These are phyloP conservation scores for Ammopiptanthus mongolicus DNA, from an alignment of 306 rosid genomes.

Conservation along the genomic window DNA sequence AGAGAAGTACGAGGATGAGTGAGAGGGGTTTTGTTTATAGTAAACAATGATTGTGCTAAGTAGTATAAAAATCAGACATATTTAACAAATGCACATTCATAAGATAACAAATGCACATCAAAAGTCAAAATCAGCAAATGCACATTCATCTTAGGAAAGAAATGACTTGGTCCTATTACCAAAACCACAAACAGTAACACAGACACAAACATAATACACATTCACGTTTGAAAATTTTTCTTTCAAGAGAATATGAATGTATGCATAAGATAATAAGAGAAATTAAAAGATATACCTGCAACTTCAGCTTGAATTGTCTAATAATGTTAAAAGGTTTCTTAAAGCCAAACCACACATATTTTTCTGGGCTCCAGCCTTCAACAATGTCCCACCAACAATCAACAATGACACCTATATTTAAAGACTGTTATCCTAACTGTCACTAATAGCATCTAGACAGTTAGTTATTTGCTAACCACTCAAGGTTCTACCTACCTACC, in stretches of 20 bases:
- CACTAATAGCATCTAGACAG: too few species aligned
- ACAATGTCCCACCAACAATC: conserved; percentile 99
- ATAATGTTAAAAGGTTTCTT: conserved; percentile 73
- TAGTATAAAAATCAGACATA: neutral
- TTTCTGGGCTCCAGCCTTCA: conserved; percentile 87
- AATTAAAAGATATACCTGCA: conserved; percentile 58
- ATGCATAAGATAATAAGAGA: conserved; percentile 2
- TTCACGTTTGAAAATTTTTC: neutral
- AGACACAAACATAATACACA: neutral
- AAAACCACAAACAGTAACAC: neutral
- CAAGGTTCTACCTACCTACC: too few species aligned
- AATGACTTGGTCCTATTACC: neutral
- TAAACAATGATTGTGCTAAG: too few species aligned
- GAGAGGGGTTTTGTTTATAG: too few species aligned
- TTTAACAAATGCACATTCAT: too few species aligned
- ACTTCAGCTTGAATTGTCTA: conserved; percentile 71
- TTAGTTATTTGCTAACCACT: too few species aligned
- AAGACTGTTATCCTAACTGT: too few species aligned
- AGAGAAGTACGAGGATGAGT: too few species aligned
- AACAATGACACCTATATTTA: conserved; percentile 69
- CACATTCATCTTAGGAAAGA: neutral
- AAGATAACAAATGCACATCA: too few species aligned
- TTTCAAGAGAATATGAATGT: neutral
- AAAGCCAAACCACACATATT: conserved; percentile 92
- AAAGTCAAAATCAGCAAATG: neutral